Evolutionary conservation across 192 early-diverging fungal genomes (phyloP).

Genomic region (Gonapodya sp.): DNA sequence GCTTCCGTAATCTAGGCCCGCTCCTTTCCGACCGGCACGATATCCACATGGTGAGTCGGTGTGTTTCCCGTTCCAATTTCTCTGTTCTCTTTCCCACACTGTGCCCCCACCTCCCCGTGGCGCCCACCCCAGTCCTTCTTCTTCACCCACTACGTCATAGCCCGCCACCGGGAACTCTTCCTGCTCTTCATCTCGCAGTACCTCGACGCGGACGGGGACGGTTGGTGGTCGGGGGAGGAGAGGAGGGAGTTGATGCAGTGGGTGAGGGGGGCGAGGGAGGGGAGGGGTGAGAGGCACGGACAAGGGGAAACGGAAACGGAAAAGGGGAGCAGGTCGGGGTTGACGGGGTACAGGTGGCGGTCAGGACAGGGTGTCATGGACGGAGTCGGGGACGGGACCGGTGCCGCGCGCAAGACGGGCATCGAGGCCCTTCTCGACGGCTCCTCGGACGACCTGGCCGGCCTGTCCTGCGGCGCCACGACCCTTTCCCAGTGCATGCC

Average conservation of each 20-base stretch:
- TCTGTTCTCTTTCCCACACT: not conserved
- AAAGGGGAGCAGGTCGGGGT: not conserved
- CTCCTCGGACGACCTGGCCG: not conserved
- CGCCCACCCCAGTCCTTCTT: not conserved
- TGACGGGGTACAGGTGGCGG: not conserved
- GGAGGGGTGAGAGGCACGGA: not conserved
- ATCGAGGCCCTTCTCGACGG: not conserved
- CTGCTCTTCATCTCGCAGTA: not conserved
- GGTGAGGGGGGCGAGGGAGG: not conserved
- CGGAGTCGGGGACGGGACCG: not conserved
- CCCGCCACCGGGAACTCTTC: not conserved
- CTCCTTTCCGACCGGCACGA: not conserved
- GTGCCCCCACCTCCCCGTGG: not conserved
- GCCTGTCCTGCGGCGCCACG: not conserved
- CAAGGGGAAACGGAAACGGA: not conserved
- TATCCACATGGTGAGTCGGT: not conserved
- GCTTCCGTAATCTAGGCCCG: not conserved
- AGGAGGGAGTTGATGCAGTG: not conserved
- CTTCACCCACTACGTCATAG: not conserved
- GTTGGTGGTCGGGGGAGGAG: not conserved
- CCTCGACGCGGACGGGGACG: not conserved
- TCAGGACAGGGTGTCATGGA: not conserved
- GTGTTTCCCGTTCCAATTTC: too few species aligned
- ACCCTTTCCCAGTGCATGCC: not conserved
- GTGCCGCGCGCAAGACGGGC: not conserved